Evolutionary conservation across 2,329 filamentous ascomycete genomes (phyloP).

Genomic region (Ophiostoma piceae): DNA sequence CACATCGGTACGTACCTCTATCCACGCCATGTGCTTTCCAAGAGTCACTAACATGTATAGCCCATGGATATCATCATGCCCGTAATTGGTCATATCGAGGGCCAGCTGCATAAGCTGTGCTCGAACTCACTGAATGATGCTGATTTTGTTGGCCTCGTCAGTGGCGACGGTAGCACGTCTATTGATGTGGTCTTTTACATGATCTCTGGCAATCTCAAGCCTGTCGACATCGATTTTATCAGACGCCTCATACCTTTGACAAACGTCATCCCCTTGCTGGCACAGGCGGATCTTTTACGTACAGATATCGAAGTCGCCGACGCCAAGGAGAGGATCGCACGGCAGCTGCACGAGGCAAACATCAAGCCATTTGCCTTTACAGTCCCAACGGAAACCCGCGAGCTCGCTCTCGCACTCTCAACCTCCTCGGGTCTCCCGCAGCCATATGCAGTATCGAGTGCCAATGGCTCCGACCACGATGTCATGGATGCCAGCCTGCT

Average conservation of each 20-base stretch:
- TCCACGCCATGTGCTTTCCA: constrained; percentile 10
- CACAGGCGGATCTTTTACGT: constrained; percentile 64
- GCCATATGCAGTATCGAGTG: constrained; percentile 74
- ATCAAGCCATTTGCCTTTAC: constrained; percentile 63
- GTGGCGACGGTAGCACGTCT: constrained; percentile 74
- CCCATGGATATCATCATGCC: constrained; percentile 53
- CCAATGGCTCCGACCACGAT: constrained; percentile 64
- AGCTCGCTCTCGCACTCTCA: neutral
- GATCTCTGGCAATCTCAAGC: constrained; percentile 57
- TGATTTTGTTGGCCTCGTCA: constrained; percentile 71
- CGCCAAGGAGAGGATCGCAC: constrained; percentile 55
- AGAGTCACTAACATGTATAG: constrained; percentile 31
- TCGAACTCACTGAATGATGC: constrained; percentile 61
- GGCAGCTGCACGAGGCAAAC: constrained; percentile 51
- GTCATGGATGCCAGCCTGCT: constrained; percentile 88
- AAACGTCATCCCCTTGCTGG: constrained; percentile 79
- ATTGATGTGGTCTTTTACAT: constrained; percentile 85
- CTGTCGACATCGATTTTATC: constrained; percentile 66
- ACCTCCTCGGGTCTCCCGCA: constrained; percentile 39
- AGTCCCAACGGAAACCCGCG: neutral
- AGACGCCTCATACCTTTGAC: constrained; percentile 64
- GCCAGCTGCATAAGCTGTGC: constrained; percentile 59
- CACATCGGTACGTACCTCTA: constrained; percentile 43
- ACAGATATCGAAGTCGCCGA: constrained; percentile 50
- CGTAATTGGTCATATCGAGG: constrained; percentile 67